A percentile compares a stretch with the other conserved stretches of the same genome.
phyloP scores from a whole-genome alignment of 768 basidiomycete genomes.

The Suillus fuscotomentosus region DNA sequence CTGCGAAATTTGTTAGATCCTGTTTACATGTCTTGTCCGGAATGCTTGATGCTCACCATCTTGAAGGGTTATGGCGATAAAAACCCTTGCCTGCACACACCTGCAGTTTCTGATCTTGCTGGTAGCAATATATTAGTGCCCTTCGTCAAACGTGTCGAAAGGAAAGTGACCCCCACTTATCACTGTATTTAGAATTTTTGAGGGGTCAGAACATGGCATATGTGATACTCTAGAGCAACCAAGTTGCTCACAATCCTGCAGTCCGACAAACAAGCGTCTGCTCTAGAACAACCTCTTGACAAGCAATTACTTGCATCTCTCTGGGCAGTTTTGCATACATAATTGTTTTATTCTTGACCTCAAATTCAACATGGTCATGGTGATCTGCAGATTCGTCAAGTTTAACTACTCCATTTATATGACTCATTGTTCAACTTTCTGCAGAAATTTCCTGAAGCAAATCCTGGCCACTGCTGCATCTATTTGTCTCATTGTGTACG shows the following conservation, averaged over 20 bases:
- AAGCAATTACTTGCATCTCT: neutral
- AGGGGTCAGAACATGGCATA: neutral
- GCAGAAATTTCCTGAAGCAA: neutral
- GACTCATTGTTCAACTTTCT: neutral
- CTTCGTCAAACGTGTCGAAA: neutral
- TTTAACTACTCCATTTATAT: neutral
- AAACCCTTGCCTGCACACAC: neutral
- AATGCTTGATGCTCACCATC: neutral
- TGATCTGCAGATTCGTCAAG: neutral
- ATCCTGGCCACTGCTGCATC: neutral
- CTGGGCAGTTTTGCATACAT: neutral
- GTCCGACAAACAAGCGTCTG: neutral
- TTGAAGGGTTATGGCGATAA: neutral
- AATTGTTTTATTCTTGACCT: neutral
- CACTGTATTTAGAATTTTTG: neutral
- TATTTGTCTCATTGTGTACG: neutral
- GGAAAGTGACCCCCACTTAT: neutral
- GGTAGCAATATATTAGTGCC: neutral
- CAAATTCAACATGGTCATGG: neutral
- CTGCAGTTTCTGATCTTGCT: neutral
- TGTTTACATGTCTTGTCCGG: neutral
- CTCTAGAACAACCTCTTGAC: neutral
- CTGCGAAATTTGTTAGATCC: slow-evolving; percentile 35
- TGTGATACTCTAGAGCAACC: neutral
- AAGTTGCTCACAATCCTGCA: neutral